A percentile compares a stretch with the other conserved stretches of the same genome.
phyloP scores from a whole-genome alignment of 371 early-diverging fungal genomes.

The Zychaea mexicana region DNA sequence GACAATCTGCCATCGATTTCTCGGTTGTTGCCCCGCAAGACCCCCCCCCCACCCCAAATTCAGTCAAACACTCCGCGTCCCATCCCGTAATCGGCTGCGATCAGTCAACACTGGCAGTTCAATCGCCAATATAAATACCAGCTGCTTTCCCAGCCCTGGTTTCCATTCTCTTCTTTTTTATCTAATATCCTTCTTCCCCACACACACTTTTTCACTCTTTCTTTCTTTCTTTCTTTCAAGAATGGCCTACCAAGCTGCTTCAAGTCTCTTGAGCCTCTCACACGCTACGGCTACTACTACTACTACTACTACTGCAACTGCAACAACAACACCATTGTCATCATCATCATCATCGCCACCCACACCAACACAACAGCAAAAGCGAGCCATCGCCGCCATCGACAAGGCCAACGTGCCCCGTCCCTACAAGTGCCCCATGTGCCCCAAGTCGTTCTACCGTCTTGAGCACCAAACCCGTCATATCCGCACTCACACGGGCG shows the following conservation, averaged over 20 bases:
- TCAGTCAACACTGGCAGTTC: not conserved
- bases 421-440: slow-evolving; percentile 70
- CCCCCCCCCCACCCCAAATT: slow-evolving; percentile 9
- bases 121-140: not conserved
- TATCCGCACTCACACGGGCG: slow-evolving; percentile 91
- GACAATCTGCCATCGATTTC: not conserved
- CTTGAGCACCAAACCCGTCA: slow-evolving; percentile 87
- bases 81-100: not conserved
- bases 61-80: not conserved
- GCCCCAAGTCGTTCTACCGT: slow-evolving; percentile 70
- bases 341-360: not conserved
- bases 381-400: slow-evolving; percentile 14
- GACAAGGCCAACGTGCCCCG: slow-evolving; percentile 52
- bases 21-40: not conserved
- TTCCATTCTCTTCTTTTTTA: not conserved
- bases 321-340: slow-evolving; percentile 6
- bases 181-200: not conserved
- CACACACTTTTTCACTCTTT: not conserved
- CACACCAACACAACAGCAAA: not conserved
- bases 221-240: slow-evolving; percentile 5
- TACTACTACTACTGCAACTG: too few relatives aligned
- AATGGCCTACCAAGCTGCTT: slow-evolving; percentile 19
- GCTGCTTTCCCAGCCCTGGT: not conserved
- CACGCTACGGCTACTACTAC: not conserved
- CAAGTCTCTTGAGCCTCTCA: slow-evolving; percentile 19